Evolutionary conservation across 75 land plant species (phyloP).

Genomic region (Pseudotsuga menziesii): DNA sequence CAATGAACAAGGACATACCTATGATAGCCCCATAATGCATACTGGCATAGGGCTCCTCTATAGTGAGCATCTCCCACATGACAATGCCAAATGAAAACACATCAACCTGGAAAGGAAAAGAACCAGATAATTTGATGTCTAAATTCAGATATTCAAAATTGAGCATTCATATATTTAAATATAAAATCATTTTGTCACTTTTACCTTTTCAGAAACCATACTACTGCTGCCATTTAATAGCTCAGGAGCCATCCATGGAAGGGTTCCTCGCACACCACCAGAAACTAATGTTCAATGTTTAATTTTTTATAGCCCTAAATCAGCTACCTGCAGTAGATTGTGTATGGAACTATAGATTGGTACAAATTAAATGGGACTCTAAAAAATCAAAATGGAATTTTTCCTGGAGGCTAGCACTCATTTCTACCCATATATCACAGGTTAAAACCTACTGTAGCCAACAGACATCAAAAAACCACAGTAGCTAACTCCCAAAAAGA

Average conservation of each 20-base stretch:
- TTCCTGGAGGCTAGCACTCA: no score
- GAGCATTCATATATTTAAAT: background rate
- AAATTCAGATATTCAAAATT: background rate
- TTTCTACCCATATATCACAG: no score
- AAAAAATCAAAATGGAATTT: background rate
- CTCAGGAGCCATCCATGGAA: conserved; percentile 99
- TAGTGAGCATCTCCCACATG: conserved; percentile 94
- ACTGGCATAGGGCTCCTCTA: conserved; percentile 91
- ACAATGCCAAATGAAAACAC: conserved; percentile 23
- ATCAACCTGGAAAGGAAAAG: background rate
- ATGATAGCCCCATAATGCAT: conserved; percentile 95
- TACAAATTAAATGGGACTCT: no score
- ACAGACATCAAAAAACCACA: no score
- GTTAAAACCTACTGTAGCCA: no score
- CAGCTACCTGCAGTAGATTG: conserved; percentile 71
- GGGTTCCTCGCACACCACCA: conserved; percentile 93
- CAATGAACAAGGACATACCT: conserved; percentile 34
- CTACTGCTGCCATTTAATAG: background rate
- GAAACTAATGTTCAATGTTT: conserved; percentile 87
- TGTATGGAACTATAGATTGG: background rate
- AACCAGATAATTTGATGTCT: background rate
- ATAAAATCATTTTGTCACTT: background rate
- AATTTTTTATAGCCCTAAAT: conserved; percentile 86
- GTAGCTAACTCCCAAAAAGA: no score
- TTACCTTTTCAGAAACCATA: background rate